A percentile compares a stretch with the other conserved stretches of the same genome.
These are phyloP conservation scores for Nicotiana rustica DNA, from an alignment of 305 asterid genomes.

Conservation along the genomic window DNA sequence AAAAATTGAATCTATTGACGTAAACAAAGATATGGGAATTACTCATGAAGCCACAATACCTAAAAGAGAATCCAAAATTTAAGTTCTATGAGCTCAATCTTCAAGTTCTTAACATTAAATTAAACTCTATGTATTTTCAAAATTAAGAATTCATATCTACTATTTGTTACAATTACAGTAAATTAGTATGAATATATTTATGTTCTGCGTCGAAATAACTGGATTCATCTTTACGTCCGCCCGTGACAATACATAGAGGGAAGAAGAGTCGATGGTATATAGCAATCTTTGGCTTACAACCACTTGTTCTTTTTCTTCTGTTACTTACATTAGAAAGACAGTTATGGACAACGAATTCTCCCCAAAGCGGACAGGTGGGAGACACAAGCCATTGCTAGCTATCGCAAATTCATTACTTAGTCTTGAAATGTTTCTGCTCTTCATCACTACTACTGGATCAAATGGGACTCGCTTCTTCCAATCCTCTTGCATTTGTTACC, in stretches of 20 bases:
- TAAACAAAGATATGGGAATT: neutral
- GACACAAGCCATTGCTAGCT: constrained; percentile 30
- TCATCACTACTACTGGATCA: neutral
- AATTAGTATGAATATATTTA: too few relatives aligned
- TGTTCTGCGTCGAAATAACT: too few relatives aligned
- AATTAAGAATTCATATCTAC: too few relatives aligned
- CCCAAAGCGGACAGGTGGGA: constrained; percentile 33
- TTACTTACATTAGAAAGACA: constrained; percentile 24
- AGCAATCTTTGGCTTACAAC: neutral
- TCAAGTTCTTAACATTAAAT: too few relatives aligned
- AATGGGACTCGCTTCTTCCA: constrained; percentile 9
- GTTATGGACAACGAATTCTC: constrained; percentile 39
- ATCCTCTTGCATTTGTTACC: constrained; percentile 10
- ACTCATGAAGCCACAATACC: neutral
- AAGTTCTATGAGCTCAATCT: too few relatives aligned
- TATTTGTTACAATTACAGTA: too few relatives aligned
- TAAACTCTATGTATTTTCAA: too few relatives aligned
- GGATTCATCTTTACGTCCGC: too few relatives aligned
- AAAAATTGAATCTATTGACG: constrained; percentile 27
- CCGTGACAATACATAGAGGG: too few relatives aligned
- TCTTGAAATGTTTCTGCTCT: neutral
- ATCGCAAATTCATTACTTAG: constrained; percentile 26
- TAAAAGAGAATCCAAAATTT: too few relatives aligned
- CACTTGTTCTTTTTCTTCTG: constrained; percentile 21
- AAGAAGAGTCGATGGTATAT: neutral